phyloP scores from a whole-genome alignment of 2,329 filamentous ascomycete genomes.

The Aspergillus sp. region DNA sequence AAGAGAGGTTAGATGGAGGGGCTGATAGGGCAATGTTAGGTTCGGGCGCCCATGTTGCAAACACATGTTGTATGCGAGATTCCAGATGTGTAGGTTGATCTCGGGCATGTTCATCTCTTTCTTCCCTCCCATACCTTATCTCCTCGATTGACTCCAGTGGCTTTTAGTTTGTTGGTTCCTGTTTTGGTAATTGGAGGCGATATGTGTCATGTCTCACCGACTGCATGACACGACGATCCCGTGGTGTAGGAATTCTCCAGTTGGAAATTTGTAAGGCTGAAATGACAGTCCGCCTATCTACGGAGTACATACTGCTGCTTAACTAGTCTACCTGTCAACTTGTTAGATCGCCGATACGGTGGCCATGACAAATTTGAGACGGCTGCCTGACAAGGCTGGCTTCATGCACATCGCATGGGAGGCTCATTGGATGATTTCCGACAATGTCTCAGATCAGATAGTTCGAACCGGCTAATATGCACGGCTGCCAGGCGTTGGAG shows the following conservation, averaged over 20 bases:
- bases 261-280: not conserved
- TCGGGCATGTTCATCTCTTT: not conserved
- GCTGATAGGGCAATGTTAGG: not conserved
- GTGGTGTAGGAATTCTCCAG: not conserved
- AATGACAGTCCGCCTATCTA: not conserved
- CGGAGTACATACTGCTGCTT: not conserved
- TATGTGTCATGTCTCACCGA: not conserved
- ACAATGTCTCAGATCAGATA: not conserved
- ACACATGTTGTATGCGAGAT: not conserved
- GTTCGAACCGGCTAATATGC: not conserved
- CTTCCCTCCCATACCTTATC: not conserved
- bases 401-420: not conserved
- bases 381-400: not conserved
- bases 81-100: not conserved
- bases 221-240: not conserved
- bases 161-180: not conserved
- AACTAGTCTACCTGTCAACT: not conserved
- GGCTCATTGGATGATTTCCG: not conserved
- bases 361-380: not conserved
- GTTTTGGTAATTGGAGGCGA: not conserved
- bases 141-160: not conserved
- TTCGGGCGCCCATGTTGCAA: not conserved
- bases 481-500: not conserved
- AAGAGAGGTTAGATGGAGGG: not conserved
- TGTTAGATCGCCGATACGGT: not conserved